Evolutionary conservation across 2,329 filamentous ascomycete species (phyloP).

Genomic region (Sclerotinia sclerotiorum): DNA sequence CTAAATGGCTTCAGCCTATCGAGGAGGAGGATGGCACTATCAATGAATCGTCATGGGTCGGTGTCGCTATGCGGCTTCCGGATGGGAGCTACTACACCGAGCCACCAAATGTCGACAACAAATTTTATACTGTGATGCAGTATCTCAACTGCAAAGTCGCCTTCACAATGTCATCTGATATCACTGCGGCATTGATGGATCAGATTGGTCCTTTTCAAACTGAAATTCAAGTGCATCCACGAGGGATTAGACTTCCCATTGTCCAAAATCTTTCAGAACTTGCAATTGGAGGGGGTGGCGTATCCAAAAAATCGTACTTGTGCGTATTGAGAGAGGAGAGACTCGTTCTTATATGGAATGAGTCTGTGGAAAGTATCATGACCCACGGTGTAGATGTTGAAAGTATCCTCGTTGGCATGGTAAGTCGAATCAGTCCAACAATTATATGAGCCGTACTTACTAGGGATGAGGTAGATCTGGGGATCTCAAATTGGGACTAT

Average conservation of each 20-base stretch:
- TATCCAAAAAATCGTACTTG: constrained; percentile 26
- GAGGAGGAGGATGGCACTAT: constrained; percentile 26
- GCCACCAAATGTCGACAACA: constrained; percentile 25
- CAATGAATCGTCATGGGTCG: constrained; percentile 25
- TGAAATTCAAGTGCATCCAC: constrained; percentile 26
- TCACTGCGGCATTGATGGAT: constrained; percentile 43
- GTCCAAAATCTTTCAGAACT: constrained; percentile 54
- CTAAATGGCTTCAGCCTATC: constrained; percentile 27
- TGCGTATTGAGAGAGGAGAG: constrained; percentile 31
- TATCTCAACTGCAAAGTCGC: constrained; percentile 39
- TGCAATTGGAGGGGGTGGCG: constrained; percentile 30
- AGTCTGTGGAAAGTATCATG: constrained; percentile 32
- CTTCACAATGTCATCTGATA: constrained; percentile 51
- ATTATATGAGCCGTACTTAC: neutral
- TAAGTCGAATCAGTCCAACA: constrained; percentile 13
- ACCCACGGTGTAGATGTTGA: constrained; percentile 30
- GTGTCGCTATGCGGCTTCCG: constrained; percentile 28
- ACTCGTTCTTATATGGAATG: constrained; percentile 31
- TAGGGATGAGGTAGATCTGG: constrained; percentile 27
- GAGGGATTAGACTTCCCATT: constrained; percentile 38
- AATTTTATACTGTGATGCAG: constrained; percentile 25
- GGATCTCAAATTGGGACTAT: constrained; percentile 31
- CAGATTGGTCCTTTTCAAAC: constrained; percentile 31
- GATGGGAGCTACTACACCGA: constrained; percentile 29
- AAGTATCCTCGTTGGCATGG: constrained; percentile 28